Base-by-base conservation (phyloP, 2,329 filamentous ascomycete species). In the Zymoseptoria crescenta region DNA sequence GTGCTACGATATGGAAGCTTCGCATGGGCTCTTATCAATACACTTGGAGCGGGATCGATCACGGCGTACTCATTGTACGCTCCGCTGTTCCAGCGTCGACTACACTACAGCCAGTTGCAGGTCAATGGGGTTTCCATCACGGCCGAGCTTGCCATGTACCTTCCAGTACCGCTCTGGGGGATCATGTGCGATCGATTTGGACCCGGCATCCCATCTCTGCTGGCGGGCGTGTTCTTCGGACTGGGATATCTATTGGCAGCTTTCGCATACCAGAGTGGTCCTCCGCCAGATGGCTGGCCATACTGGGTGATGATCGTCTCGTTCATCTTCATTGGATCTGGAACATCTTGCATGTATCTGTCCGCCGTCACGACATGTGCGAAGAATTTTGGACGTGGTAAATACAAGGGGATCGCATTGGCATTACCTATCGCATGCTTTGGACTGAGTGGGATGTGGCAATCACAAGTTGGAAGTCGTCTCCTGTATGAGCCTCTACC, bases 21-120 rank as follows among this genome's bases (percentile, higher is more conserved):
- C 70, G 74, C 73, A 29, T 85, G 81, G 80, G 83, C 83, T 41
- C 76, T 86, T 57, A 71, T 86, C 60, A 83, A 79, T 69, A 85
- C 83, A 66, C 81, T 96, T 30, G 94, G 89, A 72, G 93, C 91
- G 29, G 94, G 93, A 62, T 95, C 90, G 69, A 90, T 97, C 69
- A 91, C 91, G 54, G 89, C 91, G 54, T 99, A 94, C 78, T 96
- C 91, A 41, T 84, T 99, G 30, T 99, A 97, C 73, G 94, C 89
- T 8, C 92, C 90, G 66, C 81, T 95, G 53, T 91, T 99, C 76
- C 90, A 96, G 73, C 87, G 87, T 57, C 86, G 87, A 51, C 81
- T 99, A 55, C 87, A 86, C 70, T 99, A 97, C 76, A 87, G 86
- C 2, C 94, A 99, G 75, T 83, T 94, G 62, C 89, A 94, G 73